Base-by-base conservation (phyloP, 2,329 filamentous ascomycete genomes). In the Tothia fuscella region DNA sequence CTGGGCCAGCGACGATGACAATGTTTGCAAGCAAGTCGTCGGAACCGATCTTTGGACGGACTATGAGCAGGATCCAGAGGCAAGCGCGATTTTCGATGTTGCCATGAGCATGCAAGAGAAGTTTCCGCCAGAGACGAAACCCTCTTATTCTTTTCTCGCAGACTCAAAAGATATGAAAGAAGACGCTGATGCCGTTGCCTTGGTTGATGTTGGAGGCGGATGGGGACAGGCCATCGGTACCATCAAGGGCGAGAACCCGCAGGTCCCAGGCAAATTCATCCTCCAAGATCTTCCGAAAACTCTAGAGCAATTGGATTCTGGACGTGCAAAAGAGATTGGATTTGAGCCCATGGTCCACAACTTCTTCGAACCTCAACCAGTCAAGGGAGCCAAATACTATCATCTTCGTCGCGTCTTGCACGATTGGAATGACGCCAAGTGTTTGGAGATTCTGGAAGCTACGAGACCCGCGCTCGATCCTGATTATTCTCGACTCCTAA, bases 401-500 rank as follows among this genome's bases (percentile, higher is more conserved):
- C 39, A 41, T 30, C 12, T 57, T 37, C 50, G 51, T 33, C 47
- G 47, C 14, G 46, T 56, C 12, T 48, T 56, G 20, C 56, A 58
- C 43, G 51, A 59, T 44, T 60, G 56, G 55, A 45, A 52, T 2
- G 51, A 58, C 32, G 49, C 49, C 12, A 41, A 47, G 17, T 54
- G 50, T 16, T 26, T 44, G 14, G 36, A 46, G 20, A 60, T 60
- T n/a, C 44, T 59, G 2, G 22, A 9, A 1, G 45, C 49, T n/a
- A 46, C 56, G 14, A 46, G 47, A 21, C 38, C 46, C 10, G 51
- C 51, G 3, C 51, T 54, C 50, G 48, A 45, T 30, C 49, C 53
- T 5, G 56, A 55, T 6, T 58, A 59, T 35, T 53, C 50, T 35
- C 54, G 50, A 28, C 36, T 60, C 3, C 47, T 61, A 7, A 54